Evolutionary conservation across 2,329 filamentous ascomycete species (phyloP), one percentile per base, ranked within the genome.

Genomic region (Aspergillus sp.): DNA sequence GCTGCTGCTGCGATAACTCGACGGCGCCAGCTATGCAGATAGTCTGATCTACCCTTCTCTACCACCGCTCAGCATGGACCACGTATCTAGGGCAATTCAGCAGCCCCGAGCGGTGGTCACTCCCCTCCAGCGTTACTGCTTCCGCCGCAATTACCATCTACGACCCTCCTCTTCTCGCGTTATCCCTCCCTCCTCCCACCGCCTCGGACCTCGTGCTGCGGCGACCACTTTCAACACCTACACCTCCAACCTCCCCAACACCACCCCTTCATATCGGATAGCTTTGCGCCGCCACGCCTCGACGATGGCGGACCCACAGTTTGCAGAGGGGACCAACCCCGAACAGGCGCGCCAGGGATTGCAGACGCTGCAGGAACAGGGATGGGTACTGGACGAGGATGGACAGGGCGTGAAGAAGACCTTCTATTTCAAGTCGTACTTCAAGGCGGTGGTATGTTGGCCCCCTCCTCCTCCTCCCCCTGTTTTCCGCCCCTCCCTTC

Each of bases 401-500:
- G 68, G 69, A 5, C 71, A 68, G 67, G 75, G 74, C 1, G 55
- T 78, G 7, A 67, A 65, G 19, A 78, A 78, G 65, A 77, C 74
- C 12, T 78, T 71, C 62, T 70, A 74, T 66, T 78, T 78, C 57
- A 72, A 71, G 56, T 72, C 70, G 3, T 78, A 77, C 61, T 76
- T 76, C 32, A 78, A 77, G 62, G 73, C 72, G 3, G 67, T 76
- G 62, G 75, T 77, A 59, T 36, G 32, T 36, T 36, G 52, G 73
- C 69, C 55, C n/a, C 12, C 52, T 53, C 12, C 52, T 53, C 39
- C 49, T 3, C 8, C 38, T 15, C 56, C 38, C 17, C 25, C 17
- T 38, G 53, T 15, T 45, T 49, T 30, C 1, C 32, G 13, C 9
- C 28, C 28, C 41, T 28, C 17, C 5, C 30, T 28, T 38, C 38